A percentile compares a stretch with the other conserved stretches of the same genome.
phyloP scores from a whole-genome alignment of 495 filamentous ascomycete genomes.

The Melanomma pulvis-pyrius region DNA sequence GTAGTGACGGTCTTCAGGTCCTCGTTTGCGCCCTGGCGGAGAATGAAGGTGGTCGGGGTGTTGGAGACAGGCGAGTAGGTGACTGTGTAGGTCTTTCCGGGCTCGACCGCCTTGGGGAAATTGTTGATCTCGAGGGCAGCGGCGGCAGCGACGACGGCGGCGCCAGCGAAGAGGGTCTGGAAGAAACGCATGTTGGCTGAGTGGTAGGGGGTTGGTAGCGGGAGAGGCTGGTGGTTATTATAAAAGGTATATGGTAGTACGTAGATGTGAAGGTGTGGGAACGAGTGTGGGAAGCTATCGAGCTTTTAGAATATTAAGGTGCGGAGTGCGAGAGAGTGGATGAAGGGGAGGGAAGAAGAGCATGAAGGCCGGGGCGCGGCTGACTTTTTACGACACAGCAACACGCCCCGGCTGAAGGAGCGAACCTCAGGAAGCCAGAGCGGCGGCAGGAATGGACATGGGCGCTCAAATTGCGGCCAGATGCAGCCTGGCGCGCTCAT shows the following conservation, averaged over 20 bases:
- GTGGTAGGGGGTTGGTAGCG: neutral
- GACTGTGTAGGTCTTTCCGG: conserved; percentile 25
- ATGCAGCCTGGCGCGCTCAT: neutral
- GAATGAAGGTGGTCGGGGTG: conserved; percentile 41
- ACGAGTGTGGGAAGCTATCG: conserved; percentile 30
- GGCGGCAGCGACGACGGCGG: conserved; percentile 40
- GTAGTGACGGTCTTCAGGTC: conserved; percentile 37
- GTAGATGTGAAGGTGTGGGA: conserved; percentile 12
- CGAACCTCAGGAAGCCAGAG: conserved; percentile 19
- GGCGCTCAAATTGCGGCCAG: neutral
- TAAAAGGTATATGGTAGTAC: conserved; percentile 3
- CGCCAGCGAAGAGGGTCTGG: conserved; percentile 32
- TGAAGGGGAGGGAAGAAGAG: conserved; percentile 3
- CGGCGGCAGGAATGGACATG: conserved; percentile 29
- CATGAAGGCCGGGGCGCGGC: conserved; percentile 19
- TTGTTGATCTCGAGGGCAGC: conserved; percentile 38
- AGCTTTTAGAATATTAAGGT: neutral
- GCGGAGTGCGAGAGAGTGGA: conserved; percentile 14
- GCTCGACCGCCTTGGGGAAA: conserved; percentile 22
- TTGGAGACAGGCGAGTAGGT: conserved; percentile 33
- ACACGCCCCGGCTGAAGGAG: conserved; percentile 16
- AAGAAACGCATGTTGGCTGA: conserved; percentile 44
- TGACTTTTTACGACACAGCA: conserved; percentile 25
- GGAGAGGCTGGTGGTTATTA: conserved; percentile 20
- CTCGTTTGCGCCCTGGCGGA: conserved; percentile 38